These are phyloP conservation scores for Choanephora cucurbitarum DNA, from an alignment of 371 early-diverging fungal species.

Conservation along the genomic window DNA sequence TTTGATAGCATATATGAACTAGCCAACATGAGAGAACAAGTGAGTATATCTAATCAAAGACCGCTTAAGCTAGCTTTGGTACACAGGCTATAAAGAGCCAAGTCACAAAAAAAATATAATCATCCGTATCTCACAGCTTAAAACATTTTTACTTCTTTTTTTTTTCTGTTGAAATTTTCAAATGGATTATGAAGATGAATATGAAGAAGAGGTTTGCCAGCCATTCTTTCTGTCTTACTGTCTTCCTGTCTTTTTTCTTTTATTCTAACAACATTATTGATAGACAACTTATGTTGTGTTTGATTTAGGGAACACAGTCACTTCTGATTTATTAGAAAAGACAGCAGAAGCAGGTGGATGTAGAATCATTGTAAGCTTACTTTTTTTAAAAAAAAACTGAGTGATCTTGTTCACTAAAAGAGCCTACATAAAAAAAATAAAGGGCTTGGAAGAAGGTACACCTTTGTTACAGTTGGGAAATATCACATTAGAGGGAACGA, in stretches of 20 bases:
- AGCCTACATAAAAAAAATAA: neutral
- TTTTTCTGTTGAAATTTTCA: neutral
- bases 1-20: no score
- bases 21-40: no score
- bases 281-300: constrained; percentile 28
- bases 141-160: constrained; percentile 3
- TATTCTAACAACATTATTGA: no score
- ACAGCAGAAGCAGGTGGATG: constrained; percentile 18
- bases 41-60: no score
- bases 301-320: constrained; percentile 14
- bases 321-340: constrained; percentile 9
- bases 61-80: no score
- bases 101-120: no score
- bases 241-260: no score
- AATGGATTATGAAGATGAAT: constrained; percentile 23
- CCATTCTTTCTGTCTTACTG: neutral
- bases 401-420: no score
- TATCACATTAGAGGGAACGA: constrained; percentile 17
- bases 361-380: constrained; percentile 14
- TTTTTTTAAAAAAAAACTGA: neutral
- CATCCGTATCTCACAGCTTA: no score
- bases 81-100: no score
- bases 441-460: constrained; percentile 27
- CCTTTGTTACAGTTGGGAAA: constrained; percentile 22
- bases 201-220: constrained; percentile 22